phyloP scores from a whole-genome alignment of 129 eudicot species.

The Daucus carota region DH1_v3.0 NC_030381.2:48934001-48934500 shows the following conservation, averaged over 20 bases:
- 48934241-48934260: neutral
- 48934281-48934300: neutral
- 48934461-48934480: neutral
- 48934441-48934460: neutral
- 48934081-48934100: neutral
- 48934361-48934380: neutral
- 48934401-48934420: neutral
- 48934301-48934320: neutral
- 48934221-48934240: neutral
- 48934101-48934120: neutral
- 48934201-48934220: neutral
- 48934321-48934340: neutral
- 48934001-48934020: conserved; percentile 49
- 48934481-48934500: neutral
- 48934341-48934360: neutral
- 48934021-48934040: conserved; percentile 55
- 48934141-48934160: neutral
- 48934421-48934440: neutral
- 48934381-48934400: neutral
- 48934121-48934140: neutral
- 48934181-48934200: neutral
- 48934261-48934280: neutral
- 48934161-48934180: neutral
- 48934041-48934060: conserved; percentile 53
- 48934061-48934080: conserved; percentile 66